Conservation (phyloP, 2,329 filamentous ascomycete genomes). For the Hymenoscyphus albidus region DNA sequence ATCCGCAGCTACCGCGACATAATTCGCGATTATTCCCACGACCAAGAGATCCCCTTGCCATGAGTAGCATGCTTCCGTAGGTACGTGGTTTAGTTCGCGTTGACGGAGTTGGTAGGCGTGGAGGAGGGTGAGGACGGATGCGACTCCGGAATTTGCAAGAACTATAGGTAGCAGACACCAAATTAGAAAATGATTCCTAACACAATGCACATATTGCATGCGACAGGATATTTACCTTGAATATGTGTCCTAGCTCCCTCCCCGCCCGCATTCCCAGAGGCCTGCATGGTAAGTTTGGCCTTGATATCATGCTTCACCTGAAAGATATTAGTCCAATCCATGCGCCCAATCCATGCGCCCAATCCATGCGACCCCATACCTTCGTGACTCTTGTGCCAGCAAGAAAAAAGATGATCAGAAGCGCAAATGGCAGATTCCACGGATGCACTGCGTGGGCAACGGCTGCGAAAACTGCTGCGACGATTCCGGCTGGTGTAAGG, state of each 20-base stretch:
- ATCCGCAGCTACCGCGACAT: slow-evolving; percentile 86
- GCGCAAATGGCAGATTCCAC: slow-evolving; percentile 84
- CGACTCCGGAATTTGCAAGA: slow-evolving; percentile 80
- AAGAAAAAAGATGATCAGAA: slow-evolving; percentile 82
- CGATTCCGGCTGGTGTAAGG: slow-evolving; percentile 72
- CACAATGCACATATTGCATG: neutral
- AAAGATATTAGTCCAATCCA: slow-evolving; percentile 21
- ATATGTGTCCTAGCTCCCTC: slow-evolving; percentile 80
- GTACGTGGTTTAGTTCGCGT: slow-evolving; percentile 37
- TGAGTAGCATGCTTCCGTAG: slow-evolving; percentile 44
- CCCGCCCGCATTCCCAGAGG: slow-evolving; percentile 68
- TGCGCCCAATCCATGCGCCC: neutral
- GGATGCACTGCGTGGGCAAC: slow-evolving; percentile 83
- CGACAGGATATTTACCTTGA: slow-evolving; percentile 53
- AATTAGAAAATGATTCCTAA: neutral
- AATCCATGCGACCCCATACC: slow-evolving; percentile 42
- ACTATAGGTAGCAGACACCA: slow-evolving; percentile 43
- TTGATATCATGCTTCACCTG: slow-evolving; percentile 87
- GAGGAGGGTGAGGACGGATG: slow-evolving; percentile 59
- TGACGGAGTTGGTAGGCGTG: slow-evolving; percentile 57
- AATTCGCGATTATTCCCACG: slow-evolving; percentile 71
- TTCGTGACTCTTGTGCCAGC: slow-evolving; percentile 81
- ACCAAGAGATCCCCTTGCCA: slow-evolving; percentile 62
- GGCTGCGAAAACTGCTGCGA: slow-evolving; percentile 70
- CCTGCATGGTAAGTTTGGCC: slow-evolving; percentile 71